Evolutionary conservation across 169 alveolate genomes (phyloP), one percentile per base, ranked within the genome.

Genomic region (Plasmodium gonderi): DNA sequence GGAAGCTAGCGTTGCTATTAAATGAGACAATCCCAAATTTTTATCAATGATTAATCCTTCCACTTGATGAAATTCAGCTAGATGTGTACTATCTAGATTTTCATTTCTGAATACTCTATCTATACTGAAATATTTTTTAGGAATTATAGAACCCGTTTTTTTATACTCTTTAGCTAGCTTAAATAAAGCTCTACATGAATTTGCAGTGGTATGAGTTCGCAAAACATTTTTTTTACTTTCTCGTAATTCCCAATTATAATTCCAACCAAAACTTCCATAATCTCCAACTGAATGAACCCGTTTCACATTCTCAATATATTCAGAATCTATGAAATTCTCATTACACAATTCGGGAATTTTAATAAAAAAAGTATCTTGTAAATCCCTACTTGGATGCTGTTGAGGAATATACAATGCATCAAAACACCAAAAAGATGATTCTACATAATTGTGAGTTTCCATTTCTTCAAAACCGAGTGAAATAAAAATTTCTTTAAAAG

Each of bases 181-280:
- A 87, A 97, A 97, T 45, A 99, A 96, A 97, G 98, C 96, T 80
- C 99, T 96, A 33, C 99, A 98, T 1, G 99, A 97, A 81, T 98
- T 98, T 0, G 99, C 99, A n/a, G 99, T 99, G 2, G 99, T 99
- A 94, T 99, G 99, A 1, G 99, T 99, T 94, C 99, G 95, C 89
- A 99, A 96, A 29, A 96, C 95, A 49, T 92, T 91, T 51, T 85
- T 94, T 64, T 91, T 92, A 49, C 95, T 85, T 95, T 97, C 94
- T 44, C 96, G 94, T 97, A 98, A 96, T 93, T 97, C 96, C 99
- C 99, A 99, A 38, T 98, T 96, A 93, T 99, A 99, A 91, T 97
- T 94, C 98, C 99, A 98, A 1, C 99, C 99, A 49, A 98, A 97
- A 67, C 99, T 98, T 68, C 99, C 99, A 81, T 95, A 96, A 0